Percentiles rank a stretch among this genome's conserved stretches.
Evolutionary conservation across 2,329 filamentous ascomycete species (phyloP).

Genomic region (Claviceps capensis): DNA sequence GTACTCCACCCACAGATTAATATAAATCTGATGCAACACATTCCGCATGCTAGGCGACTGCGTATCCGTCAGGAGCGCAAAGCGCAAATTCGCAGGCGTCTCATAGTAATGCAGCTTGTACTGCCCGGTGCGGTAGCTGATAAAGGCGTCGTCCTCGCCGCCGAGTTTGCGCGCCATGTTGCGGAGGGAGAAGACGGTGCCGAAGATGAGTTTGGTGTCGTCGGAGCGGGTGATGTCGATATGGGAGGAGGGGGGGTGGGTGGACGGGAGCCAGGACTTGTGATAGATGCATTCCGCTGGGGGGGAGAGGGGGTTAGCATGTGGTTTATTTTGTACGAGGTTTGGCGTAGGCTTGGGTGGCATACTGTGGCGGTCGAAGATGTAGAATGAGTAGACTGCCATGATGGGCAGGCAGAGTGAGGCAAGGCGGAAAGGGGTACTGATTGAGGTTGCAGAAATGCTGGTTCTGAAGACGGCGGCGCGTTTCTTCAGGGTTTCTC

Average conservation of each 20-base stretch:
- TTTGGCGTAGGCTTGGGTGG: background rate
- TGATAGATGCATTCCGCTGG: slow-evolving; percentile 95
- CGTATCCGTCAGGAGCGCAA: slow-evolving; percentile 91
- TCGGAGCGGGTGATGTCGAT: slow-evolving; percentile 45
- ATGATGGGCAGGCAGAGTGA: slow-evolving; percentile 34
- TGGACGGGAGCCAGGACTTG: slow-evolving; percentile 59
- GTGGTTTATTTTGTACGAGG: background rate
- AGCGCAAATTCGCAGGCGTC: slow-evolving; percentile 87
- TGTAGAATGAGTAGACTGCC: slow-evolving; percentile 96
- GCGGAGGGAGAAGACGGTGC: slow-evolving; percentile 86
- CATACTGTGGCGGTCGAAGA: slow-evolving; percentile 95
- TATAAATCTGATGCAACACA: slow-evolving; percentile 94
- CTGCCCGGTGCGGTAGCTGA: slow-evolving; percentile 82
- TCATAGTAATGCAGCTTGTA: slow-evolving; percentile 99
- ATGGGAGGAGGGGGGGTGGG: slow-evolving; percentile 24
- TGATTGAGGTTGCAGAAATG: background rate
- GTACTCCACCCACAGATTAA: slow-evolving; percentile 95
- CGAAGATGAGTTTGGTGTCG: slow-evolving; percentile 94
- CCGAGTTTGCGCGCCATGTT: slow-evolving; percentile 96
- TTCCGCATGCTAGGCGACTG: slow-evolving; percentile 82
- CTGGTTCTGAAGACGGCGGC: background rate
- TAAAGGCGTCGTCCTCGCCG: slow-evolving; percentile 86
- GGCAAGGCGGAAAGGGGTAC: background rate
- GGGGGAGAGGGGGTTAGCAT: background rate
- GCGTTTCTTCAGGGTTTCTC: too few species aligned